Conservation (phyloP, 208 protist genomes). For the Leishmania tarentolae region DNA sequence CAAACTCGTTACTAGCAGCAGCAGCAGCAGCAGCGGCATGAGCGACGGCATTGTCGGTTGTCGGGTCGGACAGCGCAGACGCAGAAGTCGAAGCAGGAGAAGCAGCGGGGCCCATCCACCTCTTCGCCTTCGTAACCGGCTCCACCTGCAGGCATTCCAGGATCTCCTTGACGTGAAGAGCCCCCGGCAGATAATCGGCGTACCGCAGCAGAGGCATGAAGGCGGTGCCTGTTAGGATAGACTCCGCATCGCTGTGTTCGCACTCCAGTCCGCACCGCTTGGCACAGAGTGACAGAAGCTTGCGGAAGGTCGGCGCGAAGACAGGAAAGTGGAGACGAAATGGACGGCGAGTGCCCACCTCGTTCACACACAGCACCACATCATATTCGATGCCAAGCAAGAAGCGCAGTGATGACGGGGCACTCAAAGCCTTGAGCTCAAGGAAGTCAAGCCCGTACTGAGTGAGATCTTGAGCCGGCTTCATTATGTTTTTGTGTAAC, state of each 20-base stretch:
- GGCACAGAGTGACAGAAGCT: conserved; percentile 73
- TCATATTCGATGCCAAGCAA: conserved; percentile 81
- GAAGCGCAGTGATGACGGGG: conserved; percentile 73
- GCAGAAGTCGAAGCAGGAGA: not conserved
- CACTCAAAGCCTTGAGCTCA: conserved; percentile 82
- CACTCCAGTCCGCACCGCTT: conserved; percentile 61
- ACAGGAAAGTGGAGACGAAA: conserved; percentile 74
- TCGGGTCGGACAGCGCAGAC: not conserved
- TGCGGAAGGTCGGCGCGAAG: conserved; percentile 65
- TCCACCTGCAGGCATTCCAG: conserved; percentile 61
- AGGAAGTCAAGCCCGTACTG: conserved; percentile 55
- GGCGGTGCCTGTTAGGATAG: conserved; percentile 58
- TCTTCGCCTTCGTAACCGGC: conserved; percentile 34
- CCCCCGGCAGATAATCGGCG: conserved; percentile 80
- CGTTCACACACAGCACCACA: conserved; percentile 68
- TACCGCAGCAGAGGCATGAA: conserved; percentile 83
- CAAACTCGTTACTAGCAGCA: conserved; percentile 45
- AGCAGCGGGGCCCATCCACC: not conserved
- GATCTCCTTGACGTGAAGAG: conserved; percentile 68
- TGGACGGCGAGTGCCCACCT: conserved; percentile 40
- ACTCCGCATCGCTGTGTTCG: conserved; percentile 45
- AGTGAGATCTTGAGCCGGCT: conserved; percentile 22
- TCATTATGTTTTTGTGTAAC: conserved; percentile 7
- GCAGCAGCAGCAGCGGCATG: not conserved
- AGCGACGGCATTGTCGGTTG: not conserved